Evolutionary conservation across 176 grass and related monocot species (phyloP).

Genomic region (Thinopyrum elongatum): DNA sequence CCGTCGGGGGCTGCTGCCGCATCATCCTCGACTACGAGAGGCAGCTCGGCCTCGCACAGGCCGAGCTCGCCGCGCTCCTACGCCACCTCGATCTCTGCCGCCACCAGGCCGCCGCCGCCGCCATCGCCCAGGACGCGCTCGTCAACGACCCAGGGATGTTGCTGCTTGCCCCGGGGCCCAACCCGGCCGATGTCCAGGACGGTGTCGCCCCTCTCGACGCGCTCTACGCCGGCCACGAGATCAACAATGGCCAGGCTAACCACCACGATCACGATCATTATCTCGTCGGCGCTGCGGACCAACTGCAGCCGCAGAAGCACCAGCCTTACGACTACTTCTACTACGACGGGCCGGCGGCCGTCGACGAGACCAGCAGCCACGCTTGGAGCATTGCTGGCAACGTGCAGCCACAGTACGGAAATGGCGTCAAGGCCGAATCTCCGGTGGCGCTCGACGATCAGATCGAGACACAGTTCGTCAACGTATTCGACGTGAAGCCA

Average conservation of each 20-base stretch:
- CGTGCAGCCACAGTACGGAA: not conserved
- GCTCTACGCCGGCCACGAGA: constrained; percentile 18
- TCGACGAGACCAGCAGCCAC: constrained; percentile 5
- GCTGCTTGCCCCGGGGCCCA: not conserved
- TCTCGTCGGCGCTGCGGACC: not conserved
- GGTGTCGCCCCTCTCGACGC: not conserved
- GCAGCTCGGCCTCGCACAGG: not conserved
- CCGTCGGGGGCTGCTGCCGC: constrained; percentile 33
- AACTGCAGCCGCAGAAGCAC: not conserved
- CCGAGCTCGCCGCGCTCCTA: not conserved
- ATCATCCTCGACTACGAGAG: not conserved
- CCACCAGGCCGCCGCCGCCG: not conserved
- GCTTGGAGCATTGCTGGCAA: not conserved
- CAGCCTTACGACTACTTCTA: constrained; percentile 32
- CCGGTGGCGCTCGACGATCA: constrained; percentile 11
- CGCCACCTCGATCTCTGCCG: constrained; percentile 27
- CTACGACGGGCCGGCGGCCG: constrained; percentile 12
- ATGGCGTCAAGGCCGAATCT: not conserved
- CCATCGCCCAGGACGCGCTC: not conserved
- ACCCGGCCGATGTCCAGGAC: not conserved
- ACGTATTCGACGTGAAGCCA: constrained; percentile 16
- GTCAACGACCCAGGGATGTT: not conserved
- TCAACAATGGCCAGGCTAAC: not conserved
- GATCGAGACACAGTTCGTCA: constrained; percentile 16
- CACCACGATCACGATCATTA: not conserved